Evolutionary conservation across 768 basidiomycete genomes (phyloP).

Genomic region (Clathrus columnatus): DNA sequence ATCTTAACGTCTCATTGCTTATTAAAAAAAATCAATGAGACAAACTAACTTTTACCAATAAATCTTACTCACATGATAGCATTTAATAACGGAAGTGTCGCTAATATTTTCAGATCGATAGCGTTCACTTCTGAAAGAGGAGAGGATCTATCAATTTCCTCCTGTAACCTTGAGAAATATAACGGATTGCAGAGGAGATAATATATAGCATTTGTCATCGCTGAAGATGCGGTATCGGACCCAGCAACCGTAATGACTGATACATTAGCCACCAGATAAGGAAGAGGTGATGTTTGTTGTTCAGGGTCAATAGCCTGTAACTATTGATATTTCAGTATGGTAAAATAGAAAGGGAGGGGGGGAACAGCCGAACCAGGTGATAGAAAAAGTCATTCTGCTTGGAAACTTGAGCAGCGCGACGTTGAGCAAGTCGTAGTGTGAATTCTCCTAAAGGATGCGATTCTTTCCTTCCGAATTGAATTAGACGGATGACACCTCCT

Average conservation of each 20-base stretch:
- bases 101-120: conserved; percentile 27
- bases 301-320: conserved; percentile 24
- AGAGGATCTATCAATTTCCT: conserved; percentile 33
- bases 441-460: background rate
- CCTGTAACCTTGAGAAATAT: conserved; percentile 27
- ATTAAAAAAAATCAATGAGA: conserved; percentile 16
- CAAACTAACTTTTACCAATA: background rate
- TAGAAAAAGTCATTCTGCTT: conserved; percentile 27
- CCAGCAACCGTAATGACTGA: conserved; percentile 13
- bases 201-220: conserved; percentile 31
- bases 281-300: conserved; percentile 24
- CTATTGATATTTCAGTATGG: conserved; percentile 24
- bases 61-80: background rate
- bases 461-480: background rate
- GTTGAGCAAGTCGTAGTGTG: background rate
- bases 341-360: background rate
- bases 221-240: conserved; percentile 38
- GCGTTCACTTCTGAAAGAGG: conserved; percentile 24
- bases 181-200: conserved; percentile 31
- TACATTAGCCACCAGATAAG: conserved; percentile 15
- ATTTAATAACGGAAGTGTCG: conserved; percentile 20
- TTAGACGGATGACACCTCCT: background rate
- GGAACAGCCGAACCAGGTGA: conserved; percentile 28
- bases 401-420: conserved; percentile 5
- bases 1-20: conserved; percentile 43